Evolutionary conservation across 495 filamentous ascomycete genomes (phyloP).

Genomic region (Delitschia confertaspora): DNA sequence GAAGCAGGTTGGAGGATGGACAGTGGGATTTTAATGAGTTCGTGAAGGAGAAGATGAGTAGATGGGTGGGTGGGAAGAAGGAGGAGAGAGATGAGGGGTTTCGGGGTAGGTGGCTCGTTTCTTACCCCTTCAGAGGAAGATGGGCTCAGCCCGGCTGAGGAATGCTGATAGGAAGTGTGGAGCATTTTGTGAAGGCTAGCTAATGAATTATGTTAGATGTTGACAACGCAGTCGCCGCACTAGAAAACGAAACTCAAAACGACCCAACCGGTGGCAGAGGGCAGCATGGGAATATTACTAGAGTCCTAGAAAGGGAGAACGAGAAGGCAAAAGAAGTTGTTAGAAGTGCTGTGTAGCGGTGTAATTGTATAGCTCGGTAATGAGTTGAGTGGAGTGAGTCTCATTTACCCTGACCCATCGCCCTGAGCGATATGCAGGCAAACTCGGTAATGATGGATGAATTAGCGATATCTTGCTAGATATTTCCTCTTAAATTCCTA

Average conservation of each 20-base stretch:
- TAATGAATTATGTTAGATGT: conserved; percentile 29
- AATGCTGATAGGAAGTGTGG: not conserved
- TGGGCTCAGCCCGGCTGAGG: too few species aligned
- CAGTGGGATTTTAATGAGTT: conserved; percentile 69
- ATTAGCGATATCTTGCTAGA: too few species aligned
- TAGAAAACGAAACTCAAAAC: too few species aligned
- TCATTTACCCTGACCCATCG: too few species aligned
- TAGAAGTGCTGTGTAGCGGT: conserved; percentile 32
- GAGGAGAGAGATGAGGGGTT: conserved; percentile 34
- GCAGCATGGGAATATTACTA: conserved; percentile 32
- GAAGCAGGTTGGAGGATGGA: conserved; percentile 46
- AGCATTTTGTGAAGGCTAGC: conserved; percentile 6
- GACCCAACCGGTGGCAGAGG: conserved; percentile 36
- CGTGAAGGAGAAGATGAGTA: conserved; percentile 31
- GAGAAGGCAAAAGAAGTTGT: conserved; percentile 27
- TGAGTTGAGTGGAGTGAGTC: too few species aligned
- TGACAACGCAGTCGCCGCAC: conserved; percentile 30
- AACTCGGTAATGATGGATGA: too few species aligned
- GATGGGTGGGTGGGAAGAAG: conserved; percentile 28
- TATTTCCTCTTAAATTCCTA: too few species aligned
- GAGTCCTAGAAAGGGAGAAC: conserved; percentile 25
- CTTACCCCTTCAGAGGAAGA: not conserved
- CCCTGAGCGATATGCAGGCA: too few species aligned
- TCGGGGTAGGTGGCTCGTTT: conserved; percentile 27
- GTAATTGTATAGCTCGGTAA: not conserved